Evolutionary conservation across 2,329 filamentous ascomycete species (phyloP).

Genomic region (Exophiala spinifera): DNA sequence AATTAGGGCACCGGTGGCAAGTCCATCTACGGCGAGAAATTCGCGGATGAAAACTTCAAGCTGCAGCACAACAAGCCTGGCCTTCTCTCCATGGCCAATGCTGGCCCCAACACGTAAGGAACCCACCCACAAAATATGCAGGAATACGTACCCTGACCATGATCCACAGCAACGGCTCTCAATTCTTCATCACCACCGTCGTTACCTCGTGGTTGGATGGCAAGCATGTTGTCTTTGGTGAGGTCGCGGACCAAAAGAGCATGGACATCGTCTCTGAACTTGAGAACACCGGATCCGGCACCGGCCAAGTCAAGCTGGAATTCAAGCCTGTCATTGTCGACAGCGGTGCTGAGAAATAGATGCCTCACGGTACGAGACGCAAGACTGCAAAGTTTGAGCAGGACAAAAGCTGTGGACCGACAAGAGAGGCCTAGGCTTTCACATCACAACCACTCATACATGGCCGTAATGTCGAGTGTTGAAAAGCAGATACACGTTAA

Average conservation of each 20-base stretch:
- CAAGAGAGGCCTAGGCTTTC: not conserved
- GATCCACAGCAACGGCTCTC: conserved; percentile 60
- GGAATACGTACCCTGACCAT: not conserved
- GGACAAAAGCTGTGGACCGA: not conserved
- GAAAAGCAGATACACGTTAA: conserved; percentile 15
- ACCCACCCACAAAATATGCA: not conserved
- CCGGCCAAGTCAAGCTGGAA: conserved; percentile 51
- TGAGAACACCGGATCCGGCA: conserved; percentile 56
- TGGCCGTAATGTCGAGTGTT: conserved; percentile 2
- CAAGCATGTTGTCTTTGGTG: conserved; percentile 68
- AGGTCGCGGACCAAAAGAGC: conserved; percentile 56
- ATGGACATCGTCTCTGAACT: conserved; percentile 57
- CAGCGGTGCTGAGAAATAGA: conserved; percentile 37
- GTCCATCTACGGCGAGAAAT: conserved; percentile 66
- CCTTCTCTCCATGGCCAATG: conserved; percentile 64
- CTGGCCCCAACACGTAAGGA: conserved; percentile 75
- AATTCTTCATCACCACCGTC: conserved; percentile 71
- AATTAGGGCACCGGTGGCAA: conserved; percentile 73
- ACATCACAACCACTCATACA: not conserved
- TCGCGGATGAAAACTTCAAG: conserved; percentile 70
- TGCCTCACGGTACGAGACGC: not conserved
- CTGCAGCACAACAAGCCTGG: conserved; percentile 64
- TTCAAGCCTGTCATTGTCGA: conserved; percentile 55
- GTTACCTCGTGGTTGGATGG: conserved; percentile 65
- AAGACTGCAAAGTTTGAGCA: conserved; percentile 4